Percentiles rank a stretch among this genome's conserved stretches.
phyloP scores from a whole-genome alignment of 2,329 filamentous ascomycete species.

The Blumeria hordei region DNA sequence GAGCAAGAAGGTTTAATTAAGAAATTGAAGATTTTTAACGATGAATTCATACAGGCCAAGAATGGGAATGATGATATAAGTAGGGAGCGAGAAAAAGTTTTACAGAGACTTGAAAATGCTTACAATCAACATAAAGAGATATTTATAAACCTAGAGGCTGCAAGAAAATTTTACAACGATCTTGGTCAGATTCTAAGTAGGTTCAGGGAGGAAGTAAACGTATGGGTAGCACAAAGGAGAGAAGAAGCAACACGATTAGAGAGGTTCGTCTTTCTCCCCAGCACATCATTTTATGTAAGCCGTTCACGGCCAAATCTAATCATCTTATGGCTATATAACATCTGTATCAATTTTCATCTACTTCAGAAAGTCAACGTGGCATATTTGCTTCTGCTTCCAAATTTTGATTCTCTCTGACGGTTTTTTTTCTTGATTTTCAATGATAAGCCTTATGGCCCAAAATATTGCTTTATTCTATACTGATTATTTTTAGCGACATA shows the following conservation, averaged over 20 bases:
- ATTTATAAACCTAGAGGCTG: slow-evolving; percentile 71
- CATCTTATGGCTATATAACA: neutral
- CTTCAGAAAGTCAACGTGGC: too few relatives aligned
- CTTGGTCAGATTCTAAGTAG: slow-evolving; percentile 64
- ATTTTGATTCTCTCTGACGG: neutral
- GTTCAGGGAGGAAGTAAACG: slow-evolving; percentile 58
- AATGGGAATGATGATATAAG: slow-evolving; percentile 31
- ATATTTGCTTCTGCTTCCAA: neutral
- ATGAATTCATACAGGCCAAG: slow-evolving; percentile 50
- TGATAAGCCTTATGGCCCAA: neutral
- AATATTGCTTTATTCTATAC: too few relatives aligned
- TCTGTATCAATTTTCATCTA: neutral
- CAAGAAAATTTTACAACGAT: slow-evolving; percentile 92
- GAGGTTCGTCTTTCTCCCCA: slow-evolving; percentile 25
- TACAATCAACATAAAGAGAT: slow-evolving; percentile 96
- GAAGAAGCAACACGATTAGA: slow-evolving; percentile 62
- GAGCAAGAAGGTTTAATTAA: slow-evolving; percentile 53
- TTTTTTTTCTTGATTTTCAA: neutral
- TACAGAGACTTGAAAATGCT: slow-evolving; percentile 73
- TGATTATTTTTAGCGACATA: slow-evolving; percentile 3
- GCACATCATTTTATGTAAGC: neutral
- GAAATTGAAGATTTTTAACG: slow-evolving; percentile 51
- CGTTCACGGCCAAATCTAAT: neutral
- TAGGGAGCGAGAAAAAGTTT: slow-evolving; percentile 55
- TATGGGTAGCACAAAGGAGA: slow-evolving; percentile 58